Evolutionary conservation across 495 filamentous ascomycete genomes (phyloP).

Genomic region (Niebla homalea): DNA sequence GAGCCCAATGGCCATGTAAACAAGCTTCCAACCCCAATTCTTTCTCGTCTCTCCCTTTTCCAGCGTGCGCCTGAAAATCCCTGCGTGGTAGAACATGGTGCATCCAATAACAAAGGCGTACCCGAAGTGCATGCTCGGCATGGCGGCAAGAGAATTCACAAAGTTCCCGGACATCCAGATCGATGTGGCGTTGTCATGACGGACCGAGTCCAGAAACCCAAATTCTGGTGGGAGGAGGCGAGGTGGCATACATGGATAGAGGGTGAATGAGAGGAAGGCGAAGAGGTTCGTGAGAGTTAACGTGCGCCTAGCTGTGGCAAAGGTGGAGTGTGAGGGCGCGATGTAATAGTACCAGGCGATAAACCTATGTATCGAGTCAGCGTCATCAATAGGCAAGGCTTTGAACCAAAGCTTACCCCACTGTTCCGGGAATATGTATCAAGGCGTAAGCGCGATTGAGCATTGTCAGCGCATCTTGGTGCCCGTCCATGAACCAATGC

Average conservation of each 20-base stretch:
- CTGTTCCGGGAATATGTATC: slow-evolving; percentile 54
- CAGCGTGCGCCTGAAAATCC: slow-evolving; percentile 31
- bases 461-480: slow-evolving; percentile 40
- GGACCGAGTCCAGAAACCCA: slow-evolving; percentile 50
- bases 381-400: not conserved
- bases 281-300: slow-evolving; percentile 51
- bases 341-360: slow-evolving; percentile 55
- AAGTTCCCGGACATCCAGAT: slow-evolving; percentile 48
- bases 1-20: slow-evolving; percentile 36
- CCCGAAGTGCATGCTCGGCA: slow-evolving; percentile 48
- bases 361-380: slow-evolving; percentile 30
- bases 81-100: slow-evolving; percentile 47
- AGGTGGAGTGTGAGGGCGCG: slow-evolving; percentile 39
- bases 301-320: slow-evolving; percentile 45
- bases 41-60: slow-evolving; percentile 33
- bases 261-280: slow-evolving; percentile 47
- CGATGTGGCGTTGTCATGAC: slow-evolving; percentile 46
- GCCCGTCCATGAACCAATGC: slow-evolving; percentile 44
- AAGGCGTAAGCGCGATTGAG: slow-evolving; percentile 51
- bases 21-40: slow-evolving; percentile 24
- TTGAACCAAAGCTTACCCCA: slow-evolving; percentile 35
- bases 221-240: slow-evolving; percentile 46
- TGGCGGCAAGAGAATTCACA: slow-evolving; percentile 41
- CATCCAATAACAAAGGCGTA: slow-evolving; percentile 47
- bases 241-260: slow-evolving; percentile 54